phyloP scores from a whole-genome alignment of 2,329 filamentous ascomycete species.

The Cyclaneusma minus region DNA sequence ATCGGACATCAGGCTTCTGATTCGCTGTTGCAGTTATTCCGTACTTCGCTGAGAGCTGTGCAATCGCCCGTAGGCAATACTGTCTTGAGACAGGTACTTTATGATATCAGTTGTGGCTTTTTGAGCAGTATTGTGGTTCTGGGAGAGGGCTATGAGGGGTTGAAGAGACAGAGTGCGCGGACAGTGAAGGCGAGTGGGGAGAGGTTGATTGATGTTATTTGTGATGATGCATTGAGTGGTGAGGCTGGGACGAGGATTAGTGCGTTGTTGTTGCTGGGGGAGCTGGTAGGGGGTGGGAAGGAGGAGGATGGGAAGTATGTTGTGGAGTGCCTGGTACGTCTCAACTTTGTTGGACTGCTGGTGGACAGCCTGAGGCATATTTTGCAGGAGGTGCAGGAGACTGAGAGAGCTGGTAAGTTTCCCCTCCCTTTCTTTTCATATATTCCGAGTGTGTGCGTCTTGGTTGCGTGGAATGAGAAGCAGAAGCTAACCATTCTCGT shows the following conservation, averaged over 20 bases:
- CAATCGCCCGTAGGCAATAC: slow-evolving; percentile 56
- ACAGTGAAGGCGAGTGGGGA: slow-evolving; percentile 70
- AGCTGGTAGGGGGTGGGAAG: slow-evolving; percentile 58
- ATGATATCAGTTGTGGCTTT: slow-evolving; percentile 82
- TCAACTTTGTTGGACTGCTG: slow-evolving; percentile 84
- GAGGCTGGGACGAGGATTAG: slow-evolving; percentile 71
- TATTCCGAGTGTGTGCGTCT: slow-evolving; percentile 2
- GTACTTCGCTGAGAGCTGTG: slow-evolving; percentile 68
- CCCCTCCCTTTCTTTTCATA: background rate
- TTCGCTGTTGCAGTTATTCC: slow-evolving; percentile 82
- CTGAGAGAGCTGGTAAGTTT: slow-evolving; percentile 36
- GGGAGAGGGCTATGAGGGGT: no score
- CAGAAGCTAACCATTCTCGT: slow-evolving; percentile 5
- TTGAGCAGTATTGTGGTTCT: slow-evolving; percentile 50
- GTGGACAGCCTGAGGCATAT: slow-evolving; percentile 76
- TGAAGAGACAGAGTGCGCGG: slow-evolving; percentile 38
- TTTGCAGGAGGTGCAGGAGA: slow-evolving; percentile 52
- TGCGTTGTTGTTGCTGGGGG: slow-evolving; percentile 69
- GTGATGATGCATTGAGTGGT: slow-evolving; percentile 83
- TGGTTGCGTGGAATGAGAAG: no score
- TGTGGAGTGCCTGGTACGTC: slow-evolving; percentile 62
- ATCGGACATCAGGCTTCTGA: slow-evolving; percentile 68
- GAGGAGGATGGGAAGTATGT: slow-evolving; percentile 59
- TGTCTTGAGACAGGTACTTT: slow-evolving; percentile 68
- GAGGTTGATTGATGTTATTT: slow-evolving; percentile 69